phyloP scores from a whole-genome alignment of 495 filamentous ascomycete genomes.

The Immersiella caudata region DNA sequence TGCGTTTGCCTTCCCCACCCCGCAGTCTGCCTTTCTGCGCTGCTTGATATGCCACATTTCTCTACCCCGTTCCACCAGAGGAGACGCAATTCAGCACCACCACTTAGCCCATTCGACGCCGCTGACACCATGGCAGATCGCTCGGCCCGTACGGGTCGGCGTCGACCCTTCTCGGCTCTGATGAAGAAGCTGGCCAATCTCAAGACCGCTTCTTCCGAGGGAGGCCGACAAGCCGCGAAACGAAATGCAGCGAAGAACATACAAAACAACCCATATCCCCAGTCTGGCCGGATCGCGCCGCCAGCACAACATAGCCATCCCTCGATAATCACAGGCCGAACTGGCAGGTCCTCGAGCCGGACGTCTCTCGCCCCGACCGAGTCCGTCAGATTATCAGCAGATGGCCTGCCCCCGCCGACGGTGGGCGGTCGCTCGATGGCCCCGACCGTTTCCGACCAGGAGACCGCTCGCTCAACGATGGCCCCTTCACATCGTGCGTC shows the following conservation, averaged over 20 bases:
- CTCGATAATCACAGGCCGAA: conserved; percentile 58
- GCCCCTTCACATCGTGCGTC: conserved; percentile 76
- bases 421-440: conserved; percentile 71
- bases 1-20: conserved; percentile 1
- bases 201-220: conserved; percentile 60
- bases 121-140: conserved; percentile 42
- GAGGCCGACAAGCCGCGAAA: conserved; percentile 38
- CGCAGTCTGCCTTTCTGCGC: conserved; percentile 3
- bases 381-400: conserved; percentile 60
- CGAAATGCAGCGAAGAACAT: conserved; percentile 58
- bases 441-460: conserved; percentile 77
- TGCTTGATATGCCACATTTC: conserved; percentile 25
- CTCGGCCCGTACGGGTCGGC: conserved; percentile 57
- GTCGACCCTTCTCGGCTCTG: conserved; percentile 87
- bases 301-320: conserved; percentile 57
- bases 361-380: conserved; percentile 49
- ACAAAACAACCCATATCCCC: conserved; percentile 79
- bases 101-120: conserved; percentile 22
- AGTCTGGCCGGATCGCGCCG: conserved; percentile 55
- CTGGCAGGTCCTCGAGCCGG: conserved; percentile 37
- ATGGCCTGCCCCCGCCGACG: conserved; percentile 59
- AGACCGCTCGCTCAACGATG: conserved; percentile 70
- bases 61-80: conserved; percentile 23
- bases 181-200: conserved; percentile 92
- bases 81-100: conserved; percentile 25